phyloP scores from a whole-genome alignment of 2,329 filamentous ascomycete species.

The Pyrenochaeta sp. region DNA sequence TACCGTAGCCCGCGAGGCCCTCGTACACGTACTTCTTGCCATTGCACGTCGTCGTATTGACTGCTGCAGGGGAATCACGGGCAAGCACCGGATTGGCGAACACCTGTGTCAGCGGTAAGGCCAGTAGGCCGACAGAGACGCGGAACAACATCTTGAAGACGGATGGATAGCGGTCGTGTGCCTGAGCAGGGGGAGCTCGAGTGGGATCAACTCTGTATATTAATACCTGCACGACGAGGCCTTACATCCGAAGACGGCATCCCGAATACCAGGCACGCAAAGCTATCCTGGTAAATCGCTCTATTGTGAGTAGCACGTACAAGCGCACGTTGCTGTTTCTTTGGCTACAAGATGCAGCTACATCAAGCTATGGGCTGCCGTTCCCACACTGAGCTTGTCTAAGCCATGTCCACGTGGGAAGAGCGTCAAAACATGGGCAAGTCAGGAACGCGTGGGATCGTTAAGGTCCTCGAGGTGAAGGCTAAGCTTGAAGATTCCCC shows the following conservation, averaged over 20 bases:
- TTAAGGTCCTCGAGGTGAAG: neutral
- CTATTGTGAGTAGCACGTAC: neutral
- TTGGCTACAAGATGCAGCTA: constrained; percentile 18
- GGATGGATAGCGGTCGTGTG: constrained; percentile 20
- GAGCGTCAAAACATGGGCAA: constrained; percentile 9
- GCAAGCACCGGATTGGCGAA: constrained; percentile 26
- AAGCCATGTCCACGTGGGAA: neutral
- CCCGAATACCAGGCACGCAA: constrained; percentile 9
- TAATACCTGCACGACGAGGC: constrained; percentile 10
- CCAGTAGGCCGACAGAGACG: constrained; percentile 23
- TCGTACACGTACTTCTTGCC: constrained; percentile 71
- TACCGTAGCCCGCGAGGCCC: constrained; percentile 72
- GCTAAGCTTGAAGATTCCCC: neutral
- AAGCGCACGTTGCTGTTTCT: constrained; percentile 25
- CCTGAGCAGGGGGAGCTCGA: constrained; percentile 5
- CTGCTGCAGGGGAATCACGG: constrained; percentile 8
- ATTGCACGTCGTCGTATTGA: constrained; percentile 61
- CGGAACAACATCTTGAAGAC: constrained; percentile 30
- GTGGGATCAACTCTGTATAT: constrained; percentile 15
- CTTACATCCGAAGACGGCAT: constrained; percentile 14
- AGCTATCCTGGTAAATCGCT: constrained; percentile 1
- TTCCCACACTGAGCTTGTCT: constrained; percentile 9
- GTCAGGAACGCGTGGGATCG: constrained; percentile 19
- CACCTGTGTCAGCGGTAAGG: constrained; percentile 22
- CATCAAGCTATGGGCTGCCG: neutral